Base-by-base conservation (phyloP, 352 stramenopile genomes). In the Globisporangium spinosum region DNA sequence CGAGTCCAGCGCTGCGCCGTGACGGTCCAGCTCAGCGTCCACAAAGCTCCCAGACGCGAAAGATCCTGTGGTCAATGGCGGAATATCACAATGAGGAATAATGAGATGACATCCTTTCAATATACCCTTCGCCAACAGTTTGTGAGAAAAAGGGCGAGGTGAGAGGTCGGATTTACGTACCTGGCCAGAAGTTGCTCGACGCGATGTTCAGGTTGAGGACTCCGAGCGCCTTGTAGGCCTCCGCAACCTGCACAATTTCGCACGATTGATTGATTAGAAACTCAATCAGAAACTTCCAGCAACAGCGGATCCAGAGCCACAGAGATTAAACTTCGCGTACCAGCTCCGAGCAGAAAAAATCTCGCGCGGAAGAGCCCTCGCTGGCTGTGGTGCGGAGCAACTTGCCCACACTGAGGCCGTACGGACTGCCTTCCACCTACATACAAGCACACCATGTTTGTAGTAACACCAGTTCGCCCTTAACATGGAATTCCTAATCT, bases 331-430 rank as follows among this genome's bases (percentile, higher is more conserved):
- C 15, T 13, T 38, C 27, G 32, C 75, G 38, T 64, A 91, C 83
- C 38, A 91, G 75, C 62, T 91, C 83, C 0, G 83, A 91, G 75
- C 83, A 91, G 49, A 91, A 91, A 63, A 81, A 91, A 49, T 80
- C 73, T 15, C 38, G 61, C 23, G 58, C 62, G 27, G 53, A 49
- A 15, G 51, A 62, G 20, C 43, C 59, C 22, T 61, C 34, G 13
- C 12, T 68, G 13, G 70, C 54, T 40, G 67, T 67, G 0, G 78
- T 67, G 8, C 75, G 74, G 2, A 91, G 67, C 12, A 91, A 58
- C 55, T 82, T 85, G 20, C 70, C 70, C 20, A 91, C 55, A 32
- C 74, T 87, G 53, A 91, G 71, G 12, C 76, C 79, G 70, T 91
- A 91, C 9, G 76, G 67, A 40, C 73, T 69, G 4, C 78, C 78